These are phyloP conservation scores for Trifolium dubium DNA, from an alignment of 306 rosid species.

Conservation along the genomic window DNA sequence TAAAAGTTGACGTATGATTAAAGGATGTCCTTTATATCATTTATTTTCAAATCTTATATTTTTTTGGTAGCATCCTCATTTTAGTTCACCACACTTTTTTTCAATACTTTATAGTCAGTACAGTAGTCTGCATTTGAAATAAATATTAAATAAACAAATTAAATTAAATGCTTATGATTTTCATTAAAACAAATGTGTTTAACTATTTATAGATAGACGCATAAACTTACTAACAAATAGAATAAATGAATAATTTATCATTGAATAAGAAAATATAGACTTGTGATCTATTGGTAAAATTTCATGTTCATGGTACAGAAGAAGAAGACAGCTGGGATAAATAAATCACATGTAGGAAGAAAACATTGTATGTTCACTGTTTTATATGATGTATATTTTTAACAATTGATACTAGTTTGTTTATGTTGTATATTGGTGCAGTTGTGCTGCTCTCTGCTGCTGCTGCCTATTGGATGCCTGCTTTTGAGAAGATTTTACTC, in stretches of 20 bases:
- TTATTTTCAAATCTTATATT: not conserved
- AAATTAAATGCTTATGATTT: not conserved
- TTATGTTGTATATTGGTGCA: slow-evolving; percentile 40
- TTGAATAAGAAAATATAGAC: too few species aligned
- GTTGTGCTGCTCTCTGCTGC: slow-evolving; percentile 98
- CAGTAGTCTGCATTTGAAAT: not conserved
- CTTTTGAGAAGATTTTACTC: slow-evolving; percentile 55
- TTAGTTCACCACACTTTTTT: not conserved
- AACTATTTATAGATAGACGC: not conserved
- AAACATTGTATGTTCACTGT: not conserved
- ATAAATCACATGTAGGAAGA: not conserved
- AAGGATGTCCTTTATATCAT: slow-evolving; percentile 6
- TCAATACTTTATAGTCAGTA: too few species aligned
- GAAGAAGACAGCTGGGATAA: not conserved
- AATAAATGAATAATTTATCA: too few species aligned
- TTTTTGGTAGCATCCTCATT: not conserved
- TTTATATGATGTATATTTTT: not conserved
- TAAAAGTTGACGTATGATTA: slow-evolving; percentile 82
- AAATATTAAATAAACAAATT: not conserved
- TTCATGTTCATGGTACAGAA: not conserved
- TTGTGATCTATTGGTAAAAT: not conserved
- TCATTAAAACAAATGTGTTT: not conserved
- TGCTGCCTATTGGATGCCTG: slow-evolving; percentile 94
- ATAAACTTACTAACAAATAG: not conserved
- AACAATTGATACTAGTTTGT: not conserved